phyloP scores from a whole-genome alignment of 83 land plant species.

The Picea abies region DNA sequence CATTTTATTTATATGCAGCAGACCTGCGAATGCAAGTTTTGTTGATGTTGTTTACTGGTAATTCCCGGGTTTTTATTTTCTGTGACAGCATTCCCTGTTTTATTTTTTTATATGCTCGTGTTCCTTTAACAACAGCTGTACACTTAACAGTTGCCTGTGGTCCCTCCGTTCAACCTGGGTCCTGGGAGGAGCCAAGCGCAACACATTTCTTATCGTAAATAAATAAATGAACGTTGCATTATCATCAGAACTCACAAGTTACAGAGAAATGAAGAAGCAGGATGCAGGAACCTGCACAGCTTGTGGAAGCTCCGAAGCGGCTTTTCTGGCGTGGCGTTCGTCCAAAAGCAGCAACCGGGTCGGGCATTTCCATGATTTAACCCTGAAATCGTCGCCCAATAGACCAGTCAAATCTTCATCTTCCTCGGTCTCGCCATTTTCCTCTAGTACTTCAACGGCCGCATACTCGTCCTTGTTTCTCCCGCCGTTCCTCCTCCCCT shows the following conservation, averaged over 20 bases:
- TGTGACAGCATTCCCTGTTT: too few relatives aligned
- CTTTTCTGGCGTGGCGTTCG: conserved; percentile 51
- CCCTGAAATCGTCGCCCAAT: conserved; percentile 41
- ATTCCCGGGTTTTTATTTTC: too few relatives aligned
- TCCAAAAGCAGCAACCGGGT: conserved; percentile 90
- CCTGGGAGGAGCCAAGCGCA: background rate
- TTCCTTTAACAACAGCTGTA: too few relatives aligned
- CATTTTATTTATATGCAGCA: too few relatives aligned
- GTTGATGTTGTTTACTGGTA: too few relatives aligned
- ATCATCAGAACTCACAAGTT: conserved; percentile 1
- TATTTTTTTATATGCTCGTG: too few relatives aligned
- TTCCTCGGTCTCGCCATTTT: conserved; percentile 22
- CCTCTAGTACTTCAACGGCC: conserved; percentile 43
- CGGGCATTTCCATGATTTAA: conserved; percentile 68
- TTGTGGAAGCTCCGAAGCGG: conserved; percentile 62
- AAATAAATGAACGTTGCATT: background rate
- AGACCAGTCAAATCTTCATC: conserved; percentile 43
- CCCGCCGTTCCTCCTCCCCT: conserved; percentile 11
- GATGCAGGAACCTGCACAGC: conserved; percentile 72
- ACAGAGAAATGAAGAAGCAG: background rate
- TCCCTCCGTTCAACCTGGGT: too few relatives aligned
- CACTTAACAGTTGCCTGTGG: too few relatives aligned
- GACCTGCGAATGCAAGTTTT: too few relatives aligned
- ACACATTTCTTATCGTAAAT: background rate
- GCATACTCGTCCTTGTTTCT: conserved; percentile 27